Conservation (phyloP, 371 early-diverging fungal genomes). For the Rhizomucor miehei region DNA sequence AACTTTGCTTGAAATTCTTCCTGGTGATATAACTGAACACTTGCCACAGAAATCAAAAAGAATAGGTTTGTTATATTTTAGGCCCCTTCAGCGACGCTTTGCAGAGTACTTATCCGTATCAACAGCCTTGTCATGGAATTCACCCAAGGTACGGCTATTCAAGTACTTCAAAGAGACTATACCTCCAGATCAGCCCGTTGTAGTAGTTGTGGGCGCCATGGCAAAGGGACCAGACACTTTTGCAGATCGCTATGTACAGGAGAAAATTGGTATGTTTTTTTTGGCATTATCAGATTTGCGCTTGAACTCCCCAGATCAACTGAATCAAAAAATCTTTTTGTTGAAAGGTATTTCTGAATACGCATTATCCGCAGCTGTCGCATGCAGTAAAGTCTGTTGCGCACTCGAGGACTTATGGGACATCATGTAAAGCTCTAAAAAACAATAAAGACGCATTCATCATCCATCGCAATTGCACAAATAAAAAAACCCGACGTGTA, state of each 20-base stretch:
- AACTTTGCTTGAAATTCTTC: slow-evolving; percentile 92
- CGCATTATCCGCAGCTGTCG: slow-evolving; percentile 82
- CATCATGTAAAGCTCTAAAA: slow-evolving; percentile 53
- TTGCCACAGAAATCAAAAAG: slow-evolving; percentile 81
- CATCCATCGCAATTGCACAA: too few species aligned
- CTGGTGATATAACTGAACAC: slow-evolving; percentile 89
- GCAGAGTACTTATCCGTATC: too few species aligned
- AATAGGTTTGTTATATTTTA: slow-evolving; percentile 58
- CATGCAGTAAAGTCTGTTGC: slow-evolving; percentile 89
- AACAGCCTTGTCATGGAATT: slow-evolving; percentile 88
- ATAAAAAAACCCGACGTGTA: too few species aligned
- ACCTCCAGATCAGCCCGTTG: slow-evolving; percentile 71
- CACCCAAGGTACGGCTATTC: slow-evolving; percentile 73
- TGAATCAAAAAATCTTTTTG: not conserved
- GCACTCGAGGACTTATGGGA: slow-evolving; percentile 86
- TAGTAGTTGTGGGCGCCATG: slow-evolving; percentile 94
- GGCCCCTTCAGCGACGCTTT: too few species aligned
- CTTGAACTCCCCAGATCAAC: too few species aligned
- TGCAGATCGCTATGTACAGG: slow-evolving; percentile 86
- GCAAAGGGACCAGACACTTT: slow-evolving; percentile 93
- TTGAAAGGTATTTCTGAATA: slow-evolving; percentile 82
- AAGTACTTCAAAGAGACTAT: slow-evolving; percentile 67
- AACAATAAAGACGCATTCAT: not conserved
- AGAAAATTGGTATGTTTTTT: slow-evolving; percentile 69
- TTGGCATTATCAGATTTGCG: not conserved